Conservation (phyloP, 805 yeast genomes). For the Saturnispora kantuleensis region DNA sequence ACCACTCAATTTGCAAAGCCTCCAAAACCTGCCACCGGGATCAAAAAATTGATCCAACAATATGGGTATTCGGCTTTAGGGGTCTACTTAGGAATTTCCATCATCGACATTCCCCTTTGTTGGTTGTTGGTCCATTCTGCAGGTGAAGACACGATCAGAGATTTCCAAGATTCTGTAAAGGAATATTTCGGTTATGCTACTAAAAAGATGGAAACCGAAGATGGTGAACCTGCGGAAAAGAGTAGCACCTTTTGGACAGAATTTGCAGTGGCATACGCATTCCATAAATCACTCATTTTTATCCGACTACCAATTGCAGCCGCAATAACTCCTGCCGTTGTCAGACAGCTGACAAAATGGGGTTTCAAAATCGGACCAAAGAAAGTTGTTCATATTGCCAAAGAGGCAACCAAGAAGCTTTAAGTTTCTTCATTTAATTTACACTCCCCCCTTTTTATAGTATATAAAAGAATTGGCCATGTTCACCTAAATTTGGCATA, state of each 20-base stretch:
- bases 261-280: slow-evolving; percentile 81
- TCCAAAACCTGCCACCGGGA: slow-evolving; percentile 31
- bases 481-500: slow-evolving; percentile 48
- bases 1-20: slow-evolving; percentile 9
- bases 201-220: slow-evolving; percentile 10
- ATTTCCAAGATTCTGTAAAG: slow-evolving; percentile 52
- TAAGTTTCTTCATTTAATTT: background rate
- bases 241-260: slow-evolving; percentile 59
- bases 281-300: slow-evolving; percentile 80
- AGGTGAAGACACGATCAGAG: slow-evolving; percentile 74
- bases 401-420: slow-evolving; percentile 16
- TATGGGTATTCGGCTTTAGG: slow-evolving; percentile 91
- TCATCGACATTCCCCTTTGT: slow-evolving; percentile 75
- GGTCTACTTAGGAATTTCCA: slow-evolving; percentile 65
- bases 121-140: slow-evolving; percentile 73
- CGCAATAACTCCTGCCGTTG: slow-evolving; percentile 79
- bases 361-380: slow-evolving; percentile 66
- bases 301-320: slow-evolving; percentile 86
- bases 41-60: slow-evolving; percentile 62
- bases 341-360: slow-evolving; percentile 53
- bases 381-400: slow-evolving; percentile 28
- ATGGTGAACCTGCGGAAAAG: slow-evolving; percentile 12
- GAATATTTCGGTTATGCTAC: slow-evolving; percentile 42
- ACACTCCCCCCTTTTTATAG: background rate
- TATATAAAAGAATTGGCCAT: background rate